Conservation (phyloP, 192 early-diverging fungal species). For the Coemansia pectinata region DNA sequence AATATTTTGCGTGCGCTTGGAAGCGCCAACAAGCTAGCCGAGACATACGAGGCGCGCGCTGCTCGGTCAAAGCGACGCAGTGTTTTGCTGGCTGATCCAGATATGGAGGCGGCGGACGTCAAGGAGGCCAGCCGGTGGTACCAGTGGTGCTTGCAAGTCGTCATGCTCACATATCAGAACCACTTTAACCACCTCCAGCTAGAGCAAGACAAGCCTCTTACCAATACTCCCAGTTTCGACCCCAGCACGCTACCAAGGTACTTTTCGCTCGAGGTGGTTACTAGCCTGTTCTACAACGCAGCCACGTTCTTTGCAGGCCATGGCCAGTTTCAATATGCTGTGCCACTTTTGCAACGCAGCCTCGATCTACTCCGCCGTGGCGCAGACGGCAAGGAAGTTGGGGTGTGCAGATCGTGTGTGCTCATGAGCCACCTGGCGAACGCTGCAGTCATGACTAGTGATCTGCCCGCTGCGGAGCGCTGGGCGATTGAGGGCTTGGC, state of each 20-base stretch:
- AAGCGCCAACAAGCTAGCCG: conserved; percentile 52
- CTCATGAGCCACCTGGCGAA: conserved; percentile 56
- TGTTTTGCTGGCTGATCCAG: conserved; percentile 27
- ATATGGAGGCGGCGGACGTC: conserved; percentile 24
- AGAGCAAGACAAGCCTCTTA: conserved; percentile 19
- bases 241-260: conserved; percentile 41
- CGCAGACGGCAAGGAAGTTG: conserved; percentile 29
- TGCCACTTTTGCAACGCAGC: conserved; percentile 49
- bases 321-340: conserved; percentile 34
- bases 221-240: conserved; percentile 44
- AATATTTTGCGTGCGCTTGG: conserved; percentile 47
- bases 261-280: conserved; percentile 44
- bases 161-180: conserved; percentile 51
- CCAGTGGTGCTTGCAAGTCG: conserved; percentile 55
- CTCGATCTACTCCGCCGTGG: conserved; percentile 49
- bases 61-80: conserved; percentile 44
- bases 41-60: conserved; percentile 40
- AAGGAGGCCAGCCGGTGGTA: conserved; percentile 48
- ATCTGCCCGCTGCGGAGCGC: conserved; percentile 39
- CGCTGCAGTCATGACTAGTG: conserved; percentile 22
- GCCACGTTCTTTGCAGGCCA: conserved; percentile 42
- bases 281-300: conserved; percentile 54
- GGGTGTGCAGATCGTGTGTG: conserved; percentile 41
- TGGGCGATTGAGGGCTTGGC: conserved; percentile 42
- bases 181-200: conserved; percentile 45